Evolutionary conservation across 1,139 yeast genomes (phyloP).

Genomic region (Lodderomyces jiufengensis): DNA sequence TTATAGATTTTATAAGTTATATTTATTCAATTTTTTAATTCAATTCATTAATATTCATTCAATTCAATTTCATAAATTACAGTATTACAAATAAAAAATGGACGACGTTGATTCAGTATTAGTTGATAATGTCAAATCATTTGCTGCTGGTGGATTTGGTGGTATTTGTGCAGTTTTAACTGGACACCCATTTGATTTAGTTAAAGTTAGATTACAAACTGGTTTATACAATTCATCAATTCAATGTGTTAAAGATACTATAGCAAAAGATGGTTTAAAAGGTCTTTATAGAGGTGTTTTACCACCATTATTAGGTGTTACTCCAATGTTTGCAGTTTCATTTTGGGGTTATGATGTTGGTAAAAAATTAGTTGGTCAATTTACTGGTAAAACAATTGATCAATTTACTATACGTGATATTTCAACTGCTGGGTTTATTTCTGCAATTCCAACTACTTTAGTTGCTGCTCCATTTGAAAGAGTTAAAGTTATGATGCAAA

Average conservation of each 20-base stretch:
- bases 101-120: conserved; percentile 50
- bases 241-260: conserved; percentile 65
- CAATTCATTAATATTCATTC: too few relatives aligned
- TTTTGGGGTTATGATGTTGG: conserved; percentile 99
- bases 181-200: conserved; percentile 94
- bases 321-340: conserved; percentile 97
- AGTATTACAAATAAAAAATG: conserved; percentile 24
- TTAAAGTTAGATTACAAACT: conserved; percentile 88
- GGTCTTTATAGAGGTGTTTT: conserved; percentile 87
- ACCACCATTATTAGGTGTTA: conserved; percentile 90
- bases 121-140: conserved; percentile 63
- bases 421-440: conserved; percentile 91
- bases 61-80: too few relatives aligned
- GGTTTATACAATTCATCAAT: conserved; percentile 59
- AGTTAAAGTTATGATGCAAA: conserved; percentile 89
- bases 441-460: conserved; percentile 91
- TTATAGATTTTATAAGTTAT: too few relatives aligned
- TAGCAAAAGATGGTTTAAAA: conserved; percentile 66
- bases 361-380: conserved; percentile 59
- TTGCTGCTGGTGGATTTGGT: conserved; percentile 81
- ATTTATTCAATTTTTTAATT: too few relatives aligned
- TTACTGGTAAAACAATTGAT: conserved; percentile 37
- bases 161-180: conserved; percentile 55
- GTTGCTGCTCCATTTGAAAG: conserved; percentile 98
- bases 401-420: conserved; percentile 64